These are phyloP conservation scores for Cercospora berteroae DNA, from an alignment of 2,329 filamentous ascomycete genomes.

Conservation along the genomic window DNA sequence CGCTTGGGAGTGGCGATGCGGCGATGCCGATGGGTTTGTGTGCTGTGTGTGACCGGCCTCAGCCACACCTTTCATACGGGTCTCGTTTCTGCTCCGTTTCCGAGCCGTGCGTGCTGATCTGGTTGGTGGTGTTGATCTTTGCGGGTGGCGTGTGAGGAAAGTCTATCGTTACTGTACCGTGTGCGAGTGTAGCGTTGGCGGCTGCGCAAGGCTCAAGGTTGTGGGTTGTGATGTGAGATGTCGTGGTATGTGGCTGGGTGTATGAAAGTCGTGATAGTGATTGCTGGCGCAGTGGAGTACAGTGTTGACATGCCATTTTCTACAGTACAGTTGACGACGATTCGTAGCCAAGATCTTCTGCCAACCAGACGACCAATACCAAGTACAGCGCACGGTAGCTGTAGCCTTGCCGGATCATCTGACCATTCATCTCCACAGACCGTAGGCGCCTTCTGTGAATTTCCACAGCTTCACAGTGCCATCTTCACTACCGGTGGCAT, in stretches of 20 bases:
- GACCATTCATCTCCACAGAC: constrained; percentile 57
- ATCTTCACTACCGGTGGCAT: constrained; percentile 94
- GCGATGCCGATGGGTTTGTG: not conserved
- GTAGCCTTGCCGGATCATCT: not conserved
- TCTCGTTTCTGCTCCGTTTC: not conserved
- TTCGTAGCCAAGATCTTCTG: not conserved
- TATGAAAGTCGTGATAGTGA: not conserved
- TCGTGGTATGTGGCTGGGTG: no score
- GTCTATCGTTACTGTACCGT: not conserved
- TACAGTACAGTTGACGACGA: not conserved
- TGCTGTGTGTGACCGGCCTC: not conserved
- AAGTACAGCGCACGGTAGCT: not conserved
- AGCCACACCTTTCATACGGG: not conserved
- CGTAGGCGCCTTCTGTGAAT: constrained; percentile 63
- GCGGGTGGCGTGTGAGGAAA: not conserved
- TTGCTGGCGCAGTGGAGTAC: not conserved
- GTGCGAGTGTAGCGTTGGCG: not conserved
- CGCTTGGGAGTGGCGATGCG: not conserved
- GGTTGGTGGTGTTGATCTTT: not conserved
- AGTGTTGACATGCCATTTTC: not conserved
- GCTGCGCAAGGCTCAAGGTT: not conserved
- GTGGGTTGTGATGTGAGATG: not conserved
- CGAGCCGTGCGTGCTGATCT: not conserved
- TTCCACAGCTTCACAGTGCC: constrained; percentile 94
- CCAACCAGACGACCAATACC: not conserved